A percentile compares a stretch with the other conserved stretches of the same genome.
phyloP scores from a whole-genome alignment of 495 filamentous ascomycete species.

The Penicillium verhagenii region DNA sequence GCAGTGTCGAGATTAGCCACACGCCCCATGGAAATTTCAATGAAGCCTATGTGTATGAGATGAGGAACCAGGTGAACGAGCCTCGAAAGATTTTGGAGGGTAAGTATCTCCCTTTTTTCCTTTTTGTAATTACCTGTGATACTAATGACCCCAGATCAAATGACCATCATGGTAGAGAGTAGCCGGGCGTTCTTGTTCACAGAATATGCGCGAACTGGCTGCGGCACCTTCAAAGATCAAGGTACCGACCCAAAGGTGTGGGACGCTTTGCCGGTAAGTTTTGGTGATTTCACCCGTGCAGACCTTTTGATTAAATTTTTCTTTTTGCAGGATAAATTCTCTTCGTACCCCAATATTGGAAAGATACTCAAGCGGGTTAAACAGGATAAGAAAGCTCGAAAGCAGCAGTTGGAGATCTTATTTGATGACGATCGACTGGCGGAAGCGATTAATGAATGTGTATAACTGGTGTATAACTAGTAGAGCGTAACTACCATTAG shows the following conservation, averaged over 20 bases:
- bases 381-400: not conserved
- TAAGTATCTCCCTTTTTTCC: conserved; percentile 5
- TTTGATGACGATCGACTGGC: not conserved
- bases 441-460: not conserved
- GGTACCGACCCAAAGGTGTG: conserved; percentile 43
- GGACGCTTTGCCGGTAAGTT: conserved; percentile 32
- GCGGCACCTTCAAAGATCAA: conserved; percentile 34
- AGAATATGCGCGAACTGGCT: conserved; percentile 37
- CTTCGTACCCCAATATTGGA: not conserved
- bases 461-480: no score
- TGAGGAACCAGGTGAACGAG: conserved; percentile 38
- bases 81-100: conserved; percentile 40
- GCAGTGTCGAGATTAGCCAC: conserved; percentile 42
- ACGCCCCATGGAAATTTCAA: conserved; percentile 44
- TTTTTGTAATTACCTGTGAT: not conserved
- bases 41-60: conserved; percentile 42
- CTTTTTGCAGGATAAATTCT: not conserved
- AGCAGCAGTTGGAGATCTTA: not conserved
- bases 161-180: conserved; percentile 42
- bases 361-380: not conserved
- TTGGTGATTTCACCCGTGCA: no score
- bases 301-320: no score
- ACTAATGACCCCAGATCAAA: conserved; percentile 7
- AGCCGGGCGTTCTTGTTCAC: conserved; percentile 42
- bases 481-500: no score